Evolutionary conservation across 371 early-diverging fungal species (phyloP).

Genomic region (Mortierella sp.): DNA sequence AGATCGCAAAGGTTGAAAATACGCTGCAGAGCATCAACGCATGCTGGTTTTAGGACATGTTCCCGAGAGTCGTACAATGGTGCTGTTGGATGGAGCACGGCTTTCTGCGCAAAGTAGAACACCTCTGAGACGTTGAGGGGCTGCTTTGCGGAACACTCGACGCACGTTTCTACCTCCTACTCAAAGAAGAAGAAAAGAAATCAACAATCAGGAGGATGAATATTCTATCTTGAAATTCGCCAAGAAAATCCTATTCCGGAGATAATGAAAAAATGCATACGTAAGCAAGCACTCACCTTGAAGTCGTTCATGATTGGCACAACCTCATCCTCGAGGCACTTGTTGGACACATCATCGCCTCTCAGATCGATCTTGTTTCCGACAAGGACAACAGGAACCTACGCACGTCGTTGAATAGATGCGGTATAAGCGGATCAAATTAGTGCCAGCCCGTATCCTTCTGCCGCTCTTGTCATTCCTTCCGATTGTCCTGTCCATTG

Average conservation of each 20-base stretch:
- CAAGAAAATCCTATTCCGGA: neutral
- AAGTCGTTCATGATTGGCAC: constrained; percentile 98
- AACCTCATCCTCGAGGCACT: constrained; percentile 90
- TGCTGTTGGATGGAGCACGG: constrained; percentile 96
- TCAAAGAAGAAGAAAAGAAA: neutral
- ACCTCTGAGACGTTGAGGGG: constrained; percentile 95
- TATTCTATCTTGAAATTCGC: neutral
- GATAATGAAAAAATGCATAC: neutral
- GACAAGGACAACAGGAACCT: constrained; percentile 96
- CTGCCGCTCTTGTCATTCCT: constrained; percentile 4
- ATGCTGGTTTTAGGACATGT: constrained; percentile 92
- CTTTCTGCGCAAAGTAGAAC: constrained; percentile 99
- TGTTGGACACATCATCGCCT: constrained; percentile 83
- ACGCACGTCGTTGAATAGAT: neutral
- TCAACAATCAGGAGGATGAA: neutral
- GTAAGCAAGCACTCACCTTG: constrained; percentile 68
- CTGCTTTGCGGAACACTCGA: constrained; percentile 97
- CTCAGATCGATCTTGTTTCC: constrained; percentile 97
- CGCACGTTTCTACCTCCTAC: constrained; percentile 97
- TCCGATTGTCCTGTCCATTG: neutral
- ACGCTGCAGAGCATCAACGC: constrained; percentile 90
- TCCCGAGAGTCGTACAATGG: constrained; percentile 95
- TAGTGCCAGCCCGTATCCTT: neutral
- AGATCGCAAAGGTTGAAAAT: constrained; percentile 95
- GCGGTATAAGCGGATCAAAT: neutral